Percentiles rank a stretch among this genome's conserved stretches.
phyloP scores from a whole-genome alignment of 1,284 basidiomycete species.

The Phenoliferia sp. region DNA sequence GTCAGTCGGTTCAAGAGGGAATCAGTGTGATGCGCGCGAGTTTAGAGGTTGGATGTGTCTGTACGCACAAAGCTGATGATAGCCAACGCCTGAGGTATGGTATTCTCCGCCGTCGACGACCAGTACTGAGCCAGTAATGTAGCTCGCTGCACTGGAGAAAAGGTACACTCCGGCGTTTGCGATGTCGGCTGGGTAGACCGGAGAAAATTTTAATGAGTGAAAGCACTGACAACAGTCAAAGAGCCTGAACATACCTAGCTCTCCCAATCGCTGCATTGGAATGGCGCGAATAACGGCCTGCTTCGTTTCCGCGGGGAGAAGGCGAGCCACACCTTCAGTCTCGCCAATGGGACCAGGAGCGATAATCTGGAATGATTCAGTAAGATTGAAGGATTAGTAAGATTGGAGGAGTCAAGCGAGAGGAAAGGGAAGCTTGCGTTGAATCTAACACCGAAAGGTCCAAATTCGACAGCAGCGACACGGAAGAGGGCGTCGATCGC shows the following conservation, averaged over 20 bases:
- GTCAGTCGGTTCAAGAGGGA: no score
- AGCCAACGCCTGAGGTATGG: not conserved
- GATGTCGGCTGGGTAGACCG: conserved; percentile 67
- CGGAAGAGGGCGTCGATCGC: conserved; percentile 81
- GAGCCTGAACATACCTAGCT: conserved; percentile 40
- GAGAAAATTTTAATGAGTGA: no score
- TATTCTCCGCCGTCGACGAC: not conserved
- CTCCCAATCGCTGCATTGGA: conserved; percentile 62
- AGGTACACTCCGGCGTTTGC: conserved; percentile 78
- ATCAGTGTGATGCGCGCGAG: no score
- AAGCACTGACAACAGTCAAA: not conserved
- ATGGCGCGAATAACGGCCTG: conserved; percentile 32
- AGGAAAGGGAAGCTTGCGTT: no score
- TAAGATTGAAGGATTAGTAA: no score
- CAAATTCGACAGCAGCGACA: conserved; percentile 59
- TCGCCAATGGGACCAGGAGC: conserved; percentile 59
- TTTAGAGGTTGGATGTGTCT: no score
- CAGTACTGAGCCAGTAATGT: conserved; percentile 27
- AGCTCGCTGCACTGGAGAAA: conserved; percentile 80
- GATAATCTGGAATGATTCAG: no score
- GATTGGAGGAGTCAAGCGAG: no score
- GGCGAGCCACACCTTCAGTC: conserved; percentile 77
- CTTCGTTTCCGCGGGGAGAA: conserved; percentile 48
- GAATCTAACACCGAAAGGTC: conserved; percentile 85
- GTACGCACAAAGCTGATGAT: not conserved